Percentiles rank a stretch among this genome's conserved stretches.
These are phyloP conservation scores for Boletus sp. DNA, from an alignment of 768 basidiomycete species.

Conservation along the genomic window DNA sequence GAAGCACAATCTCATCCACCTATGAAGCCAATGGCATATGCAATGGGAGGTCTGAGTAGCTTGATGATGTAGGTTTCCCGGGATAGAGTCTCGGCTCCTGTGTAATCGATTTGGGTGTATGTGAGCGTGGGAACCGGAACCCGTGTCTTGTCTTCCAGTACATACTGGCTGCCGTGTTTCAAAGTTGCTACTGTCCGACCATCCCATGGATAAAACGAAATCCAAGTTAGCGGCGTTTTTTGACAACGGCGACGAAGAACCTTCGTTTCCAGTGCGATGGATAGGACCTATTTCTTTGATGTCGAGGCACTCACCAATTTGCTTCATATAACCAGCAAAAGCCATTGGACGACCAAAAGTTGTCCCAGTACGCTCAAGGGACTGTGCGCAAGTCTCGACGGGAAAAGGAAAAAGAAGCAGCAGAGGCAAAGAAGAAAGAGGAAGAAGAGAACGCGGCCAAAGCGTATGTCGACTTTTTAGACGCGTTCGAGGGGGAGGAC, in stretches of 20 bases:
- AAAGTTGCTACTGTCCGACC: background rate
- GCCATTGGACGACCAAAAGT: constrained; percentile 79
- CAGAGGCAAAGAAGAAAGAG: constrained; percentile 82
- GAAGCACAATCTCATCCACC: constrained; percentile 86
- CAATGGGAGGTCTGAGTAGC: constrained; percentile 59
- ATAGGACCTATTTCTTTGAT: constrained; percentile 58
- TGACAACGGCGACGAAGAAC: constrained; percentile 79
- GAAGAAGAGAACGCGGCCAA: constrained; percentile 78
- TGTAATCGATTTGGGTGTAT: background rate
- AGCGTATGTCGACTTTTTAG: constrained; percentile 81
- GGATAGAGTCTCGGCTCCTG: background rate
- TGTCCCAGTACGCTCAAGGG: constrained; percentile 83
- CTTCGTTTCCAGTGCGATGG: constrained; percentile 90
- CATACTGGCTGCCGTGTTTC: background rate
- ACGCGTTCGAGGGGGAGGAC: constrained; percentile 77
- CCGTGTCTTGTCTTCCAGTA: background rate
- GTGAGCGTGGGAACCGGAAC: constrained; percentile 25
- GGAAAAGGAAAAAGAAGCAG: constrained; percentile 91
- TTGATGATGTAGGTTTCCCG: constrained; percentile 58
- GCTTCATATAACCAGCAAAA: constrained; percentile 66
- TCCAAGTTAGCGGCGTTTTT: constrained; percentile 74
- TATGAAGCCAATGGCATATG: constrained; percentile 91
- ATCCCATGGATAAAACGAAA: constrained; percentile 34
- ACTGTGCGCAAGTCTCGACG: constrained; percentile 83
- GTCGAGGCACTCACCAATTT: constrained; percentile 58